Base-by-base conservation (phyloP, 2,329 filamentous ascomycete genomes). In the Coniochaeta hoffmannii region DNA sequence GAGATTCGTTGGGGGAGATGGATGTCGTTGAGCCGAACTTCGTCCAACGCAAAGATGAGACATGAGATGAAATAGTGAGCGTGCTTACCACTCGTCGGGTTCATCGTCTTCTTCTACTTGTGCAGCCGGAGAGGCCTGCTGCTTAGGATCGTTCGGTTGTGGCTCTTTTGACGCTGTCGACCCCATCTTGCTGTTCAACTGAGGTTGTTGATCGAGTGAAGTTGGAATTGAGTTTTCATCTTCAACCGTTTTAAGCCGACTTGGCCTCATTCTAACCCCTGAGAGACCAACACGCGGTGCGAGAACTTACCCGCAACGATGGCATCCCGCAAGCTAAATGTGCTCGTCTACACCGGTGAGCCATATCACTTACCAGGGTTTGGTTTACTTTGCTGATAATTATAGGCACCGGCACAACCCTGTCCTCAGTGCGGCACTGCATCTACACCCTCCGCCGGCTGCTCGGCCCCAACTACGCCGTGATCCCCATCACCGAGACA, bases 311-410 rank as follows among this genome's bases (percentile, higher is more conserved):
- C 12, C 19, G 26, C 35, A 62, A 63, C 55, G 64, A 90, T 93
- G 85, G 75, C 83, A 9, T 73, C 79, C 28, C 83, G 82, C 66
- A 87, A 84, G 67, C 80, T 97, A 74, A 97, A 99, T 69, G 87
- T 99, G 56, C 81, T 97, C 61, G 90, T 99, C 53, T 97, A 97
- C 67, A 88, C 90, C 63, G 91, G 90, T 92, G 76, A 66, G 69
- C 53, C 62, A 46, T 34, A 31, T n/a, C n/a, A 49, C 14, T 7
- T 19, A 35, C 28, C 30, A n/a, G n/a, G n/a, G n/a, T n/a, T n/a
- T n/a, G n/a, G n/a, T n/a, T n/a, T n/a, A n/a, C n/a, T n/a, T n/a
- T 14, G 3, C 30, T 51, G n/a, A 51, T 28, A 34, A 34, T 56
- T 62, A 62, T 65, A 90, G 92, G 93, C 64, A 83, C 86, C 66